A percentile compares a stretch with the other conserved stretches of the same genome.
Conservation (phyloP, 148 eudicot genomes). For the Polygonum maritimum region DNA sequence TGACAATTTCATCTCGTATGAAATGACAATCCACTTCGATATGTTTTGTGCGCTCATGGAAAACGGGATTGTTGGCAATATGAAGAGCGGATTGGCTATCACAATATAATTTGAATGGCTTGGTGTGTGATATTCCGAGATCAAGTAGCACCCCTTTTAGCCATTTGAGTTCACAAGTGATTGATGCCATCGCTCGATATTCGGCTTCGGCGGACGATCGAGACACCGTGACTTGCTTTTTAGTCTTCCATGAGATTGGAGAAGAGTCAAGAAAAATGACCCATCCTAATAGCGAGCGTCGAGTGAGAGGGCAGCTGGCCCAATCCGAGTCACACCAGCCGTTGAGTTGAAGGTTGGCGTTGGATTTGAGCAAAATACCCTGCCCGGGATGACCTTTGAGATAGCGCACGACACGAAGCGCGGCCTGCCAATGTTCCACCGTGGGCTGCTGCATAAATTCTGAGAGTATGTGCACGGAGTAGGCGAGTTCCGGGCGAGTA, state of each 20-base stretch:
- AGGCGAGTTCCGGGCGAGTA: too few relatives aligned
- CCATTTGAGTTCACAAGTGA: not conserved
- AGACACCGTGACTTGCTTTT: not conserved
- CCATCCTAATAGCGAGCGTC: not conserved
- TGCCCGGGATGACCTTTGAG: too few relatives aligned
- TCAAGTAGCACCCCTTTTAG: not conserved
- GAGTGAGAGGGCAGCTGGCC: not conserved
- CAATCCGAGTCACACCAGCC: slow-evolving; percentile 7
- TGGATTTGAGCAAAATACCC: not conserved
- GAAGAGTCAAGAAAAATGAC: not conserved
- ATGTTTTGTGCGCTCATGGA: not conserved
- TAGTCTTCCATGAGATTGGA: not conserved
- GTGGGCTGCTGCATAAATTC: too few relatives aligned
- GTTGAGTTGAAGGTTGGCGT: not conserved
- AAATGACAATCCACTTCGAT: not conserved
- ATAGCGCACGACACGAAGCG: too few relatives aligned
- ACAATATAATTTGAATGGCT: not conserved
- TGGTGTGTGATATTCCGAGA: not conserved
- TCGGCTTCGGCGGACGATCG: slow-evolving; percentile 7
- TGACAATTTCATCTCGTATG: not conserved
- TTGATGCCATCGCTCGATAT: not conserved
- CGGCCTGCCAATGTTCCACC: too few relatives aligned
- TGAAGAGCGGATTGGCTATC: not conserved
- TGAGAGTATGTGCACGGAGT: too few relatives aligned
- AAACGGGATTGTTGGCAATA: not conserved